Evolutionary conservation across 2,329 filamentous ascomycete species (phyloP).

Genomic region (Conoideocrella luteorostrata): DNA sequence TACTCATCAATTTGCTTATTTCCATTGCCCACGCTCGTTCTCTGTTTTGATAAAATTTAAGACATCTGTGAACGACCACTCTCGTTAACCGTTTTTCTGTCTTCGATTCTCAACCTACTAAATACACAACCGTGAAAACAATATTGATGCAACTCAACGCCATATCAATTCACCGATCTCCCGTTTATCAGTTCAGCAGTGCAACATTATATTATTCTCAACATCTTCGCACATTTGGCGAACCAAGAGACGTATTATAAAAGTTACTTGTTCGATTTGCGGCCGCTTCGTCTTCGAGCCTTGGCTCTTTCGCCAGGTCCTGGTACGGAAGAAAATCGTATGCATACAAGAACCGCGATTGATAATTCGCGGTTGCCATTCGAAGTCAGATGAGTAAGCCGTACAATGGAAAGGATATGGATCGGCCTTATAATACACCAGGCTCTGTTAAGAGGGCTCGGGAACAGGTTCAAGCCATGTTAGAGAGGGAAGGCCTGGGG

Average conservation of each 20-base stretch:
- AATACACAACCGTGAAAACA: conserved; percentile 1
- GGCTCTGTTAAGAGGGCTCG: conserved; percentile 50
- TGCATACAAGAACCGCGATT: background rate
- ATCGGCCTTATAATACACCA: conserved; percentile 33
- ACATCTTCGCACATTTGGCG: background rate
- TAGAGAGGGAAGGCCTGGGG: conserved; percentile 17
- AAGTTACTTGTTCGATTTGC: conserved; percentile 2
- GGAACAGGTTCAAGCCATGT: conserved; percentile 42
- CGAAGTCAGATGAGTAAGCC: conserved; percentile 45
- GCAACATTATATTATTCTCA: background rate
- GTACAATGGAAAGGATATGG: conserved; percentile 50
- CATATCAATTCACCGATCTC: background rate
- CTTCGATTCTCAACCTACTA: background rate
- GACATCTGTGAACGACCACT: conserved; percentile 3
- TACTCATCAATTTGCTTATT: background rate
- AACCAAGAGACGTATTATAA: background rate
- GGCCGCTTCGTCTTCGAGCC: conserved; percentile 9
- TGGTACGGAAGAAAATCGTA: background rate
- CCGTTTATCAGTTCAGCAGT: conserved; percentile 8
- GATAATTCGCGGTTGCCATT: conserved; percentile 1
- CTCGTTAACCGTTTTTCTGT: background rate
- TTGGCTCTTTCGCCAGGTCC: no score
- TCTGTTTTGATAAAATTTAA: conserved; percentile 2
- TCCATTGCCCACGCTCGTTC: background rate
- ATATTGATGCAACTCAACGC: conserved; percentile 9